Conservation (phyloP, 768 basidiomycete species). For the Leccinum broughii region DNA sequence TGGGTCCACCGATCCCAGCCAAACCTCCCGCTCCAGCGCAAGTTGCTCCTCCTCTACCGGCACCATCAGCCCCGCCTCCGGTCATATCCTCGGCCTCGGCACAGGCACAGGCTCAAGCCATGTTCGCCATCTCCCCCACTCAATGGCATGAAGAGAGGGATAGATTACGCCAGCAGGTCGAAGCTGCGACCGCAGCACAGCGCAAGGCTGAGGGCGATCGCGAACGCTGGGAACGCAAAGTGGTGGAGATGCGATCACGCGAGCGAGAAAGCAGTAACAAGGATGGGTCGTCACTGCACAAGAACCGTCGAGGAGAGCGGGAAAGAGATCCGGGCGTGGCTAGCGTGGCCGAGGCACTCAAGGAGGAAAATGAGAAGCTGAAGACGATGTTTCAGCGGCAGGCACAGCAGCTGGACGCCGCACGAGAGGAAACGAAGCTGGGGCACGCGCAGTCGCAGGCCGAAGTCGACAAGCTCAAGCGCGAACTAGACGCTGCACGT, state of each 20-base stretch:
- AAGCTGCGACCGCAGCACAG: conserved; percentile 12
- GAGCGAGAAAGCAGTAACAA: conserved; percentile 11
- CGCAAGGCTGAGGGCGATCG: conserved; percentile 21
- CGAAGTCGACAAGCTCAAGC: conserved; percentile 14
- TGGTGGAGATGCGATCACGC: conserved; percentile 19
- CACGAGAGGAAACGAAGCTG: conserved; percentile 14
- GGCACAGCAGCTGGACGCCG: conserved; percentile 9
- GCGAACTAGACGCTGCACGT: conserved; percentile 13
- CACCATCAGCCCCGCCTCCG: not conserved
- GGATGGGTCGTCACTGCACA: conserved; percentile 15
- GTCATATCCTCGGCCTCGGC: not conserved
- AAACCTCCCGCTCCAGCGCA: not conserved
- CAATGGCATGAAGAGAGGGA: conserved; percentile 17
- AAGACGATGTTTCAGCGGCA: conserved; percentile 23
- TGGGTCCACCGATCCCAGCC: not conserved
- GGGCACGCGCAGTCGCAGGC: conserved; percentile 12
- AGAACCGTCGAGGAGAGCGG: conserved; percentile 20
- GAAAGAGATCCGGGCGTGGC: conserved; percentile 8
- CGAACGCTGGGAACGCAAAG: conserved; percentile 24
- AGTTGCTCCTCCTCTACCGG: not conserved
- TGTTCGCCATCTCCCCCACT: not conserved
- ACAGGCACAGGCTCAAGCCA: not conserved
- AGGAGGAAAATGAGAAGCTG: conserved; percentile 28
- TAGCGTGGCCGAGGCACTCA: conserved; percentile 10
- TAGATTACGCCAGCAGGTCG: conserved; percentile 10